A percentile compares a stretch with the other conserved stretches of the same genome.
Evolutionary conservation across 1,284 basidiomycete genomes (phyloP).

Genomic region (Garcileccinum viscosum): DNA sequence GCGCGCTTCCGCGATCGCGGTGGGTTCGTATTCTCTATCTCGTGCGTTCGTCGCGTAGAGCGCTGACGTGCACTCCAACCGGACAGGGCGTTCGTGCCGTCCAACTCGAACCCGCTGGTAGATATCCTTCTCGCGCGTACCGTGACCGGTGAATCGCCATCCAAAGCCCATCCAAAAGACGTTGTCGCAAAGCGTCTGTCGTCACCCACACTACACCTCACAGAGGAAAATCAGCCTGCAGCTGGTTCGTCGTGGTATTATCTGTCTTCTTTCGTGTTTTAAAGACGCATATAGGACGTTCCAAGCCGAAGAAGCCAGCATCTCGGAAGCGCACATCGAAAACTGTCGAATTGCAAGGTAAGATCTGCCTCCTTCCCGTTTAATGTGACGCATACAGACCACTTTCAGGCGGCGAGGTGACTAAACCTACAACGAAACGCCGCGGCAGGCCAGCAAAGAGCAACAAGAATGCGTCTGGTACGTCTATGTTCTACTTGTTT

Average conservation of each 20-base stretch:
- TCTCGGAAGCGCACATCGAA: constrained; percentile 27
- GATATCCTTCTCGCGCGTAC: constrained; percentile 48
- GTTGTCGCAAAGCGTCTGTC: constrained; percentile 14
- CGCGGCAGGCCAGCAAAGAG: constrained; percentile 18
- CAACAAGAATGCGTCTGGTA: constrained; percentile 16
- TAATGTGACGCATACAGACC: not conserved
- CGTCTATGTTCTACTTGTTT: not conserved
- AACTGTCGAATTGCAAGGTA: constrained; percentile 13
- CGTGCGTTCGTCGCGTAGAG: not conserved
- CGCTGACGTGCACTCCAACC: constrained; percentile 4
- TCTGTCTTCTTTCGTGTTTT: not conserved
- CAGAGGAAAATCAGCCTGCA: not conserved
- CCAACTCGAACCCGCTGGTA: constrained; percentile 44
- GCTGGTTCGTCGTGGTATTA: constrained; percentile 20
- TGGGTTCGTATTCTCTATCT: constrained; percentile 51
- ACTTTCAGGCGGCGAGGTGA: not conserved
- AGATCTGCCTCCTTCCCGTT: not conserved
- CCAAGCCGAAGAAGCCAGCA: constrained; percentile 12
- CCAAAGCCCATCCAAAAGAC: constrained; percentile 27
- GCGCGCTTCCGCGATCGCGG: constrained; percentile 67
- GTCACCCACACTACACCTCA: not conserved
- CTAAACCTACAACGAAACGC: constrained; percentile 25
- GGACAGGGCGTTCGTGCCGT: constrained; percentile 47
- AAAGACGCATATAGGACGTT: constrained; percentile 18
- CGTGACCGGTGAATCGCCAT: constrained; percentile 50